Base-by-base conservation (phyloP, 208 protist species). In the Trypanosoma avium region DNA sequence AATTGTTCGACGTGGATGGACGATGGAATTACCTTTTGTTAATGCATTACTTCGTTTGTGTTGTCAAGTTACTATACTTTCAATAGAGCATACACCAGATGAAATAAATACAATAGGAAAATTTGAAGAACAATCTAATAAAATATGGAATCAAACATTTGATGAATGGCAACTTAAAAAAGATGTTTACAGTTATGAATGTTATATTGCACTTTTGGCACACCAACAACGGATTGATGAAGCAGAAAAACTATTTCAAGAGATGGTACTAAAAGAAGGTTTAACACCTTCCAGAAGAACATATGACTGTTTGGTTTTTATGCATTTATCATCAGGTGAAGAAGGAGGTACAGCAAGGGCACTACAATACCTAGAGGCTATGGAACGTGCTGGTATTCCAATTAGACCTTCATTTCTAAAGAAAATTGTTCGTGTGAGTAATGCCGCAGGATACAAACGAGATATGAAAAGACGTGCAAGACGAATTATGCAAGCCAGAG, bases 401-500 rank as follows among this genome's bases (percentile, higher is more conserved):
- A 72, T 94, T n/a, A 83, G 80, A n/a, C 73, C 85, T 3, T 83
- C 84, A 13, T 72, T 94, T 4, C 57, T 96, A 15, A 90, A 90
- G 66, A 91, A 94, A 67, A 93, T 96, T 49, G 86, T 92, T 26
- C 85, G 86, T 9, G 86, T 96, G 21, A 83, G 92, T 62, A 88
- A 94, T 72, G 87, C 80, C 0, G 81, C 86, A 0, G 86, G 84
- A n/a, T 96, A 96, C 74, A 92, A 86, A 70, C 77, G 90, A 35
- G 90, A 96, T 59, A 96, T 96, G 90, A 96, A 96, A 74, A 81
- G 90, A 8, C 80, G 90, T n/a, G 90, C 87, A 1, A 83, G 90
- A 24, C 87, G 90, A n/a, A 96, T 96, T 60, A 93, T 94, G 86
- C 86, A 96, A 49, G 90, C 90, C 0, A 68, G 88, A 22, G 90